Conservation (phyloP, 192 early-diverging fungal genomes). For the Gonapodya prolifera region DNA sequence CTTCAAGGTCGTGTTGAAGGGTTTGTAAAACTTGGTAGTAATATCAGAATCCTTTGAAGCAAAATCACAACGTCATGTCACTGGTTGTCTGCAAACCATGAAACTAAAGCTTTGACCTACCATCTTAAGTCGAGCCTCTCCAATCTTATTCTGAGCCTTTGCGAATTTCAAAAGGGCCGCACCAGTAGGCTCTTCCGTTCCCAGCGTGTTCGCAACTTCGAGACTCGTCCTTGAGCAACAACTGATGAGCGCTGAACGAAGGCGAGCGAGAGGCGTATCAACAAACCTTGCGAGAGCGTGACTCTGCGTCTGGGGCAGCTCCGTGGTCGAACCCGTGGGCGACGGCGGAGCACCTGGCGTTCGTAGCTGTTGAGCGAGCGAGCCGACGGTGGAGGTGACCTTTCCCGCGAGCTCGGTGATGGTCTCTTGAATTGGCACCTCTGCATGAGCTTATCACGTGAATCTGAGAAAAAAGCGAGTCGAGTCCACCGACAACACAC, state of each 20-base stretch:
- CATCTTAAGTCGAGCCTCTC: constrained; percentile 52
- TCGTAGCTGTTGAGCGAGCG: constrained; percentile 38
- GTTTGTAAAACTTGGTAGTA: constrained; percentile 58
- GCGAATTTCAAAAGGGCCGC: constrained; percentile 78
- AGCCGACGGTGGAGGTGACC: constrained; percentile 49
- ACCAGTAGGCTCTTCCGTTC: constrained; percentile 14
- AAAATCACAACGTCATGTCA: constrained; percentile 16
- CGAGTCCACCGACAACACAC: constrained; percentile 54
- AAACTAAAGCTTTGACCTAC: constrained; percentile 2
- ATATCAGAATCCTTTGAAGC: constrained; percentile 54
- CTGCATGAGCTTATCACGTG: neutral
- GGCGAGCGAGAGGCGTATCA: neutral
- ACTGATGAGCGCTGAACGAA: constrained; percentile 31
- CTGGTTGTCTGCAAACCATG: neutral
- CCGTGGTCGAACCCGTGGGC: constrained; percentile 16
- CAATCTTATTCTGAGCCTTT: constrained; percentile 72
- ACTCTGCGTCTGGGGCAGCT: constrained; percentile 40
- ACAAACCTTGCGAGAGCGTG: constrained; percentile 59
- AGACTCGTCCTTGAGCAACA: constrained; percentile 72
- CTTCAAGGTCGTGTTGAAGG: constrained; percentile 56
- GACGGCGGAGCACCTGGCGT: constrained; percentile 16
- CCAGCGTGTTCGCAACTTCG: constrained; percentile 7
- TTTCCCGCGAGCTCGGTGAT: neutral
- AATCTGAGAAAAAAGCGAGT: constrained; percentile 26
- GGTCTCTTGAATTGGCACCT: neutral